These are phyloP conservation scores for Mucor sp. DNA, from an alignment of 371 early-diverging fungal genomes.

Conservation along the genomic window DNA sequence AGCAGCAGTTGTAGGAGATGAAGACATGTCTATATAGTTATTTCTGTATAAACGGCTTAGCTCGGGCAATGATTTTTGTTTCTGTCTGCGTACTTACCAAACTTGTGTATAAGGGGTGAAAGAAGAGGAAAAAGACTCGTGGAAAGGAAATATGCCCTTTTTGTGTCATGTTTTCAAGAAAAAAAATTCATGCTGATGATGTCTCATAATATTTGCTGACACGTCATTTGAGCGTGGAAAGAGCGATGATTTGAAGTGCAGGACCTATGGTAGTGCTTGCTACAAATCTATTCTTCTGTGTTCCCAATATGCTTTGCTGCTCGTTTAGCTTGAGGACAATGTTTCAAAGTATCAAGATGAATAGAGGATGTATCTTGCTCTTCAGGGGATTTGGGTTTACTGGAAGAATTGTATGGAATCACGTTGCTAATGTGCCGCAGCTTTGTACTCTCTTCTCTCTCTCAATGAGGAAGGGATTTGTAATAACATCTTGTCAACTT, in stretches of 20 bases:
- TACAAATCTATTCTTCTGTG: background rate
- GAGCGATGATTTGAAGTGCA: background rate
- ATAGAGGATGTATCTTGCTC: background rate
- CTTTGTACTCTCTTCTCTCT: background rate
- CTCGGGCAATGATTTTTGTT: background rate
- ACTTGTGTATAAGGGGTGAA: background rate
- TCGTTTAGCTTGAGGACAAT: background rate
- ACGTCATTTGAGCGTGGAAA: conserved; percentile 14
- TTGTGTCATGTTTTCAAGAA: background rate
- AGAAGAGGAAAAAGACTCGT: conserved; percentile 5
- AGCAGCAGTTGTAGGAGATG: background rate
- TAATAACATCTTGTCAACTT: background rate
- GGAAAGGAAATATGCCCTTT: background rate
- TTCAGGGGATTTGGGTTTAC: background rate
- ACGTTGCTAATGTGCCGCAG: background rate
- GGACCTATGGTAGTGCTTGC: background rate
- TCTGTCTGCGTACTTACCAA: background rate
- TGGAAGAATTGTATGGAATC: background rate
- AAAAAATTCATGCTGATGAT: conserved; percentile 13
- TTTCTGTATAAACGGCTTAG: background rate
- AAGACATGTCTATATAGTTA: background rate
- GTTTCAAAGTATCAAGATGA: background rate
- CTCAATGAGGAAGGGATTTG: background rate
- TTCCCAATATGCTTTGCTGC: background rate
- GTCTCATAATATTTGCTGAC: conserved; percentile 9